Evolutionary conservation across 192 early-diverging fungal genomes (phyloP).

Genomic region (Coemansia sp.): DNA sequence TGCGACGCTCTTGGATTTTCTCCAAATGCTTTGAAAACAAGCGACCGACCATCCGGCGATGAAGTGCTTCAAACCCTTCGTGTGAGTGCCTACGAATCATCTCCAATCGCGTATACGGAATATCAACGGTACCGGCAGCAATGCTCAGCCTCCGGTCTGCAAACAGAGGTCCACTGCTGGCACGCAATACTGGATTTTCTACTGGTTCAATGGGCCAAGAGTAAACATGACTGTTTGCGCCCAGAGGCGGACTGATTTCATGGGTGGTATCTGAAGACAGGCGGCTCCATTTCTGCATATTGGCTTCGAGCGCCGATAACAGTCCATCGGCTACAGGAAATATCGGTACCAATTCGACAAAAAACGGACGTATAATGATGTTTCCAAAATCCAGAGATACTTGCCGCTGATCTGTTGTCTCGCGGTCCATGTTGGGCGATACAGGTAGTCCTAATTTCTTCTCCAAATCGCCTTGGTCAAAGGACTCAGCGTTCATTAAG

Average conservation of each 20-base stretch:
- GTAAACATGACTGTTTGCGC: constrained; percentile 44
- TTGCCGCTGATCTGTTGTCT: constrained; percentile 62
- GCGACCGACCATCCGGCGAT: constrained; percentile 45
- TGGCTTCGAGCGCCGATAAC: constrained; percentile 33
- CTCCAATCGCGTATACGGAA: constrained; percentile 40
- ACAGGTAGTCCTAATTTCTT: constrained; percentile 68
- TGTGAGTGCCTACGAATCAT: constrained; percentile 48
- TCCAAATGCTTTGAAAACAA: constrained; percentile 49
- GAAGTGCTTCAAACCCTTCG: constrained; percentile 42
- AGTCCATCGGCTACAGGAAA: constrained; percentile 68
- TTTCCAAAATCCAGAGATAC: constrained; percentile 81
- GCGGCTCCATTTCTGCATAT: constrained; percentile 48
- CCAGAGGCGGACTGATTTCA: constrained; percentile 32
- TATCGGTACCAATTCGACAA: constrained; percentile 73
- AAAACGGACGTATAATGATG: constrained; percentile 84
- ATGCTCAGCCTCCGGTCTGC: constrained; percentile 46
- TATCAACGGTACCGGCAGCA: constrained; percentile 50
- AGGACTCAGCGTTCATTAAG: constrained; percentile 82
- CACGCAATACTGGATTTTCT: constrained; percentile 9
- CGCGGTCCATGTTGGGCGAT: constrained; percentile 87
- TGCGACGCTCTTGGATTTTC: constrained; percentile 44
- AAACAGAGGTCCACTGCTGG: constrained; percentile 15
- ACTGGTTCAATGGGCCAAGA: constrained; percentile 38
- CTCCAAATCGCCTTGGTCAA: constrained; percentile 83
- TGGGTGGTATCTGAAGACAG: constrained; percentile 28